Evolutionary conservation across 768 basidiomycete genomes (phyloP).

Genomic region (Termitomyces sp.): DNA sequence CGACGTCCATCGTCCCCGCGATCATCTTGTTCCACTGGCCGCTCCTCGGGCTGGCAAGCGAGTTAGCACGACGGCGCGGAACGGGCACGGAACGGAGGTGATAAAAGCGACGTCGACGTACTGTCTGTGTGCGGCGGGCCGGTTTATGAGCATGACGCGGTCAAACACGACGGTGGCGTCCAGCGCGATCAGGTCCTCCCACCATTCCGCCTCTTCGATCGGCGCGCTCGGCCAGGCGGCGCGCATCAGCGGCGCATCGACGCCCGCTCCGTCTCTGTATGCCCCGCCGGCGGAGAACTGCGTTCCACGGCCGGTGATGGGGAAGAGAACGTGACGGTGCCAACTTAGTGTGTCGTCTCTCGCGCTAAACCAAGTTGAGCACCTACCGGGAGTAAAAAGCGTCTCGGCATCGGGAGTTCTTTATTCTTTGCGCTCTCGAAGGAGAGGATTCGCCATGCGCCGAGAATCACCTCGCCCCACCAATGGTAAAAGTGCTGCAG

Average conservation of each 20-base stretch:
- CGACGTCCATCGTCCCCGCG: constrained; percentile 26
- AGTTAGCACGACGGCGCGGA: background rate
- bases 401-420: constrained; percentile 19
- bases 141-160: constrained; percentile 54
- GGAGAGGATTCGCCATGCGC: constrained; percentile 35
- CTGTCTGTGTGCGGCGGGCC: constrained; percentile 53
- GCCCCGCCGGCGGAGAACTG: constrained; percentile 22
- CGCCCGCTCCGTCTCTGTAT: constrained; percentile 58
- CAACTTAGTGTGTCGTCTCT: no score
- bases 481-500: constrained; percentile 40
- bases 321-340: no score
- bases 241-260: constrained; percentile 61
- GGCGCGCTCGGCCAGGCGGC: constrained; percentile 56
- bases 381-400: constrained; percentile 32
- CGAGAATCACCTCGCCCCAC: constrained; percentile 43
- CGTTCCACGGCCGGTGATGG: no score
- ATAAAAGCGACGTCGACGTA: constrained; percentile 17
- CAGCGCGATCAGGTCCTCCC: constrained; percentile 49
- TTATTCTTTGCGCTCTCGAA: constrained; percentile 15
- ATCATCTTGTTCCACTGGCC: constrained; percentile 30
- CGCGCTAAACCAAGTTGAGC: background rate
- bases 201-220: constrained; percentile 55
- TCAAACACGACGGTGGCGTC: constrained; percentile 54
- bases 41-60: constrained; percentile 19
- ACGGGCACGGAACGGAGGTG: background rate